phyloP scores from a whole-genome alignment of 495 filamentous ascomycete species.

The Chaetomium cochliodes region DNA sequence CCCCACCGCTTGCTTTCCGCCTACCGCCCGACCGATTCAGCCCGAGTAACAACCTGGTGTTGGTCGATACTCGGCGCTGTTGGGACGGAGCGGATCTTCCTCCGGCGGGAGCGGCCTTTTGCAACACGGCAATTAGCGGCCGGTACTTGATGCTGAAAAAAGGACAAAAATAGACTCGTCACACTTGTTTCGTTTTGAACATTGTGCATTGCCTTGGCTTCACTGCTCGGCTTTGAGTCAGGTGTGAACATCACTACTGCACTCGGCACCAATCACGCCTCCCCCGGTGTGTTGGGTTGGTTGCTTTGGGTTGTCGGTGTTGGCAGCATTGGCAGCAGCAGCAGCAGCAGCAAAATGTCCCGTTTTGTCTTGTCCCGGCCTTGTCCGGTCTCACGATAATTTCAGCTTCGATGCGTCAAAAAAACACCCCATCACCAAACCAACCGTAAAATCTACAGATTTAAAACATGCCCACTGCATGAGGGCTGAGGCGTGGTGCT shows the following conservation, averaged over 20 bases:
- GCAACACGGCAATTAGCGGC: too few species aligned
- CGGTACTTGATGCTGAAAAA: too few species aligned
- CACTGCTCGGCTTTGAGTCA: too few species aligned
- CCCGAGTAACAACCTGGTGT: neutral
- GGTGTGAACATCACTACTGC: neutral
- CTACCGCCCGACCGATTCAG: too few species aligned
- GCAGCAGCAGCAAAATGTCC: too few species aligned
- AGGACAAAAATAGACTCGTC: too few species aligned
- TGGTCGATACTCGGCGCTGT: neutral
- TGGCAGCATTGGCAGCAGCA: neutral
- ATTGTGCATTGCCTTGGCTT: too few species aligned
- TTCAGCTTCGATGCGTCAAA: neutral
- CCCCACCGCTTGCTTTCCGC: neutral
- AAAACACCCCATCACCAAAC: neutral
- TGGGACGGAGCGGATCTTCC: neutral
- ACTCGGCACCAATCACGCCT: neutral
- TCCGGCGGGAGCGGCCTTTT: neutral
- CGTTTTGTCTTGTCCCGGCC: neutral
- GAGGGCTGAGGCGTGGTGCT: neutral
- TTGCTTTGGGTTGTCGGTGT: conserved; percentile 1
- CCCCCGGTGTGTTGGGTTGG: neutral
- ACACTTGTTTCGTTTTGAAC: too few species aligned
- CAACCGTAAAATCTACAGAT: neutral
- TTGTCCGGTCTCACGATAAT: neutral
- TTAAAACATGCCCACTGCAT: neutral